Percentiles rank a stretch among this genome's conserved stretches.
phyloP scores from a whole-genome alignment of 2,329 filamentous ascomycete species.

The Ophiostoma himal-ulmi region DNA sequence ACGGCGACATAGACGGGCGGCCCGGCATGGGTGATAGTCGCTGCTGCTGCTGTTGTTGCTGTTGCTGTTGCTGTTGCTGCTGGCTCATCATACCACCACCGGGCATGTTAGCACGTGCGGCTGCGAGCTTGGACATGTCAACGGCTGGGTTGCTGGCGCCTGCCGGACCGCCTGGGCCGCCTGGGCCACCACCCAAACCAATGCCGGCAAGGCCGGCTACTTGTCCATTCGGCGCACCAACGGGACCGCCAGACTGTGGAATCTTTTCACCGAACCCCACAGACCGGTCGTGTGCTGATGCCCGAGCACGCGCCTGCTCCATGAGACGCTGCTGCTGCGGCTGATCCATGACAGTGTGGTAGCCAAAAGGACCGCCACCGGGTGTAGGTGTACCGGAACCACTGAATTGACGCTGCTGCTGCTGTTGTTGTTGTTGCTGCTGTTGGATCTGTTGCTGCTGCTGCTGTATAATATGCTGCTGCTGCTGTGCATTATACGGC shows the following conservation, averaged over 20 bases:
- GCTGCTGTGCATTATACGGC: not conserved
- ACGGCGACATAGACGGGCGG: slow-evolving; percentile 28
- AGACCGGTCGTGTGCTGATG: slow-evolving; percentile 39
- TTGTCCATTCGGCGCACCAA: slow-evolving; percentile 17
- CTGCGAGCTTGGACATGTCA: slow-evolving; percentile 35
- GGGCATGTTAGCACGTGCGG: slow-evolving; percentile 36
- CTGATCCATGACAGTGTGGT: slow-evolving; percentile 46
- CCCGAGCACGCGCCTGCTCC: slow-evolving; percentile 46
- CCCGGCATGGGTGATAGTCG: slow-evolving; percentile 35
- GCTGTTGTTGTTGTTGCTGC: slow-evolving; percentile 13
- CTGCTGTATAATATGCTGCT: slow-evolving; percentile 13
- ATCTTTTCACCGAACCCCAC: slow-evolving; percentile 28
- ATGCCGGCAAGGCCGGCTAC: not conserved
- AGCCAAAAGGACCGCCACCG: slow-evolving; percentile 37
- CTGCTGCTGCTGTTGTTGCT: slow-evolving; percentile 41
- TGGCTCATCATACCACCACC: slow-evolving; percentile 37
- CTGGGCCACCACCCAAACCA: slow-evolving; percentile 17
- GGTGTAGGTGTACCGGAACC: slow-evolving; percentile 25
- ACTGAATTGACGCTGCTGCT: slow-evolving; percentile 24
- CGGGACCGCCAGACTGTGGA: slow-evolving; percentile 25
- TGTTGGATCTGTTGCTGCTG: slow-evolving; percentile 14
- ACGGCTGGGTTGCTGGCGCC: slow-evolving; percentile 21
- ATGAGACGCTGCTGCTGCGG: slow-evolving; percentile 46
- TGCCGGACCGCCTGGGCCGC: slow-evolving; percentile 21
- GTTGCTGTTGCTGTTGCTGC: slow-evolving; percentile 42